Evolutionary conservation across 768 basidiomycete species (phyloP).

Genomic region (Asterophora lycoperdoides): DNA sequence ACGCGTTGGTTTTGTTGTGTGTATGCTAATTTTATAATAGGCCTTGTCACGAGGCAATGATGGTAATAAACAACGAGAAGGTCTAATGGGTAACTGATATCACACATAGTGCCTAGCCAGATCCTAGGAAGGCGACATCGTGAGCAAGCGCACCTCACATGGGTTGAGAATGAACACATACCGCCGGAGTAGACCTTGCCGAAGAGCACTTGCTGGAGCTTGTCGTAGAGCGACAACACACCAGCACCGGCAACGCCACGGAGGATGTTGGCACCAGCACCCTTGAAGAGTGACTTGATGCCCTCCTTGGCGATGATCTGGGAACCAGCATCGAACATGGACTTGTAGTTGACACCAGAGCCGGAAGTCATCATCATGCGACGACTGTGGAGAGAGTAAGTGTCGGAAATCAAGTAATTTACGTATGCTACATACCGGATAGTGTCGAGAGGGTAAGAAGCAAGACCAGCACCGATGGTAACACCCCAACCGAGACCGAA

Average conservation of each 20-base stretch:
- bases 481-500: conserved; percentile 99
- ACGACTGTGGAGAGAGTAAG: conserved; percentile 61
- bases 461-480: conserved; percentile 98
- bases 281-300: conserved; percentile 94
- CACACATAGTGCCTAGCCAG: conserved; percentile 38
- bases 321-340: conserved; percentile 94
- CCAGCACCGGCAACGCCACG: conserved; percentile 99
- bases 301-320: conserved; percentile 96
- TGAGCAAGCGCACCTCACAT: conserved; percentile 1
- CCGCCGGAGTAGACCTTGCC: conserved; percentile 99
- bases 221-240: conserved; percentile 98
- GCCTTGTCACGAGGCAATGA: conserved; percentile 25
- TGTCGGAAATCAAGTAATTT: not conserved
- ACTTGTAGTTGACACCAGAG: conserved; percentile 94
- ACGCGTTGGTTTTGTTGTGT: not conserved
- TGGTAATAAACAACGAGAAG: conserved; percentile 27
- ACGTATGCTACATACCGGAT: conserved; percentile 57
- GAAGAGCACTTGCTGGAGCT: conserved; percentile 93
- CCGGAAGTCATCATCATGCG: conserved; percentile 99
- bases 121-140: conserved; percentile 28
- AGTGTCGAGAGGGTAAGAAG: conserved; percentile 92
- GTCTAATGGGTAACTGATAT: conserved; percentile 32
- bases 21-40: conserved; percentile 25
- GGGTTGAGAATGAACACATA: conserved; percentile 28
- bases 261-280: conserved; percentile 92